Percentiles rank a stretch among this genome's conserved stretches.
These are phyloP conservation scores for Exophiala viscosa DNA, from an alignment of 2,329 filamentous ascomycete species.

Conservation along the genomic window DNA sequence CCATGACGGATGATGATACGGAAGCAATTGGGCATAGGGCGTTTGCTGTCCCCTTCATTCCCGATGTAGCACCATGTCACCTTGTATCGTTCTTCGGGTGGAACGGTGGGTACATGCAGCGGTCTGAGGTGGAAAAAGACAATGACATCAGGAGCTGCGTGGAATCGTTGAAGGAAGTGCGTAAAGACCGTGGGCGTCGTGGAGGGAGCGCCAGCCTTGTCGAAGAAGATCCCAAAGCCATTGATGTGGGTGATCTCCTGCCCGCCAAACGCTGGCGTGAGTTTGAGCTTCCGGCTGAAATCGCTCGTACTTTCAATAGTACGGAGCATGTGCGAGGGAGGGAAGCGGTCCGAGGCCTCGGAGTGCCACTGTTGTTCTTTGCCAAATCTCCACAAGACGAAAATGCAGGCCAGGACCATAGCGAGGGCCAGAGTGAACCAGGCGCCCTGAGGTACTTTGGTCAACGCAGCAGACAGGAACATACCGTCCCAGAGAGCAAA, in stretches of 20 bases:
- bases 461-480: constrained; percentile 66
- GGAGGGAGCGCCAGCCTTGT: constrained; percentile 58
- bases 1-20: constrained; percentile 67
- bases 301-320: constrained; percentile 5
- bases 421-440: constrained; percentile 73
- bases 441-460: constrained; percentile 70
- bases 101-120: constrained; percentile 56
- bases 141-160: constrained; percentile 61
- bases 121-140: constrained; percentile 72
- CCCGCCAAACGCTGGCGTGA: constrained; percentile 40
- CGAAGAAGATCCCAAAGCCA: constrained; percentile 71
- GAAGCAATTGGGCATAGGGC: constrained; percentile 60
- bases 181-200: constrained; percentile 64
- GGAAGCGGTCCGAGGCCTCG: constrained; percentile 60
- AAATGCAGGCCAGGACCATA: constrained; percentile 58
- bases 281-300: constrained; percentile 28
- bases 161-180: constrained; percentile 70
- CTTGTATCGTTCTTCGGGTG: constrained; percentile 49
- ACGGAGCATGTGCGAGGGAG: constrained; percentile 39
- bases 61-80: constrained; percentile 30
- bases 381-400: constrained; percentile 73
- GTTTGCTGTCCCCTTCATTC: constrained; percentile 13
- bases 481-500: constrained; percentile 65
- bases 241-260: constrained; percentile 46
- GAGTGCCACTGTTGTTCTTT: constrained; percentile 74